Conservation (phyloP, 495 filamentous ascomycete genomes). For the Penicillium steckii region DNA sequence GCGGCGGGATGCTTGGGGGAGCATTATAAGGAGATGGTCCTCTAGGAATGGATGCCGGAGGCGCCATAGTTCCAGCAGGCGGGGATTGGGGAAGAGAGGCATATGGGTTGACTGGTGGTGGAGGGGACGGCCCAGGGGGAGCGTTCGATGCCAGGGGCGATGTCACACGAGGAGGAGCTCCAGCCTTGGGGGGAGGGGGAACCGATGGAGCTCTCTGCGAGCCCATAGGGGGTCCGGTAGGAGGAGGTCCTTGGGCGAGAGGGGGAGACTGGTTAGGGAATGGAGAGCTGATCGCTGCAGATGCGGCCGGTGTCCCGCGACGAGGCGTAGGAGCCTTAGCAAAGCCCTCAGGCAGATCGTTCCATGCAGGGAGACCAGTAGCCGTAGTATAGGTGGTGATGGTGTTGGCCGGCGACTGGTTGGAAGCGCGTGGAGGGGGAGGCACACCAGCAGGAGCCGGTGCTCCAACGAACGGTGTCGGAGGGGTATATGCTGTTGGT, state of each 20-base stretch:
- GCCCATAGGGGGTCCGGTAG: slow-evolving; percentile 32
- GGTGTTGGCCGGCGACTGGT: slow-evolving; percentile 57
- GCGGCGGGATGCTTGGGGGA: slow-evolving; percentile 70
- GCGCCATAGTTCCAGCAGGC: slow-evolving; percentile 35
- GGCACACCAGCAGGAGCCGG: slow-evolving; percentile 41
- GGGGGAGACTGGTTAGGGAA: slow-evolving; percentile 66
- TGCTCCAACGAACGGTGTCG: slow-evolving; percentile 42
- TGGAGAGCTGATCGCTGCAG: slow-evolving; percentile 58
- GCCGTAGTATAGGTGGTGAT: slow-evolving; percentile 64
- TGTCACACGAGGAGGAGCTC: slow-evolving; percentile 49
- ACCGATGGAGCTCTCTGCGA: slow-evolving; percentile 48
- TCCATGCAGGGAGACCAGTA: slow-evolving; percentile 78
- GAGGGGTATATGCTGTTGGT: slow-evolving; percentile 23
- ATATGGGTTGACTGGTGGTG: slow-evolving; percentile 69
- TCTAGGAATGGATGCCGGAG: slow-evolving; percentile 60
- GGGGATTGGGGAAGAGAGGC: slow-evolving; percentile 51
- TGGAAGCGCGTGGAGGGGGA: slow-evolving; percentile 57
- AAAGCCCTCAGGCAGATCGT: slow-evolving; percentile 85
- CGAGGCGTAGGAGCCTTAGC: slow-evolving; percentile 68
- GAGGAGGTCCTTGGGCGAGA: slow-evolving; percentile 47
- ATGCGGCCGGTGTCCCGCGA: slow-evolving; percentile 65
- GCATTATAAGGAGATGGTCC: slow-evolving; percentile 88
- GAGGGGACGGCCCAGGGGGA: slow-evolving; percentile 46
- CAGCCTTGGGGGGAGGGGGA: slow-evolving; percentile 54
- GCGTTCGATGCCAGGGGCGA: slow-evolving; percentile 53